Evolutionary conservation across 805 yeast species (phyloP).

Genomic region (Sugiyamaella mastotermitis): DNA sequence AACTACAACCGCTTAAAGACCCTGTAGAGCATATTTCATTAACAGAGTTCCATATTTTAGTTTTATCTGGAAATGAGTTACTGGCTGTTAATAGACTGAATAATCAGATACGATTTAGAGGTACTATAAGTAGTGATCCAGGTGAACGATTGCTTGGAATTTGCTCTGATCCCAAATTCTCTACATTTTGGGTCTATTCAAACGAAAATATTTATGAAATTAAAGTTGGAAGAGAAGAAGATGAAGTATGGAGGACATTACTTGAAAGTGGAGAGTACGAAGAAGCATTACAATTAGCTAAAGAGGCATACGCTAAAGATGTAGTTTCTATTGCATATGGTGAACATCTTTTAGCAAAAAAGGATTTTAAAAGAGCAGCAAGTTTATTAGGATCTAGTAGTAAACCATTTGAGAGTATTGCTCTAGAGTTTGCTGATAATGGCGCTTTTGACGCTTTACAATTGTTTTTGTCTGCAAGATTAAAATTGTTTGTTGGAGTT

Average conservation of each 20-base stretch:
- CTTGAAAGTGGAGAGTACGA: slow-evolving; percentile 51
- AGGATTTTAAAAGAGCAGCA: slow-evolving; percentile 37
- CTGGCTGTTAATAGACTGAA: slow-evolving; percentile 47
- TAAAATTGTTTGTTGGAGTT: slow-evolving; percentile 22
- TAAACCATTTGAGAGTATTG: slow-evolving; percentile 63
- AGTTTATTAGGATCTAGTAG: slow-evolving; percentile 54
- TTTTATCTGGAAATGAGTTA: slow-evolving; percentile 40
- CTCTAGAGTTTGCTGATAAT: slow-evolving; percentile 47
- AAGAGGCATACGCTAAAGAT: slow-evolving; percentile 32
- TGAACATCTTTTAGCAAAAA: slow-evolving; percentile 34
- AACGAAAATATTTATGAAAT: slow-evolving; percentile 60
- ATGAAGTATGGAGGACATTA: slow-evolving; percentile 67
- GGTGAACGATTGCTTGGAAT: slow-evolving; percentile 41
- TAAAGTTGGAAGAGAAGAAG: slow-evolving; percentile 55
- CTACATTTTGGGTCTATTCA: slow-evolving; percentile 77
- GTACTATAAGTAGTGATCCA: slow-evolving; percentile 32
- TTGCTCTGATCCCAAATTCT: slow-evolving; percentile 40
- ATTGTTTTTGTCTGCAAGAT: slow-evolving; percentile 40
- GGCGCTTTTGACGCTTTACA: slow-evolving; percentile 40
- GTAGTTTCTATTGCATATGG: slow-evolving; percentile 52
- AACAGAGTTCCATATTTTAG: slow-evolving; percentile 49
- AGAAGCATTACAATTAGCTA: slow-evolving; percentile 50
- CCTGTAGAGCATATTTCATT: slow-evolving; percentile 36
- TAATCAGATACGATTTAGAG: slow-evolving; percentile 40
- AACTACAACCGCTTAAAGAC: slow-evolving; percentile 22